Percentiles rank a stretch among this genome's conserved stretches.
Evolutionary conservation across 116 monocot species (phyloP).

Genomic region (Phalaenopsis hybrid): DNA sequence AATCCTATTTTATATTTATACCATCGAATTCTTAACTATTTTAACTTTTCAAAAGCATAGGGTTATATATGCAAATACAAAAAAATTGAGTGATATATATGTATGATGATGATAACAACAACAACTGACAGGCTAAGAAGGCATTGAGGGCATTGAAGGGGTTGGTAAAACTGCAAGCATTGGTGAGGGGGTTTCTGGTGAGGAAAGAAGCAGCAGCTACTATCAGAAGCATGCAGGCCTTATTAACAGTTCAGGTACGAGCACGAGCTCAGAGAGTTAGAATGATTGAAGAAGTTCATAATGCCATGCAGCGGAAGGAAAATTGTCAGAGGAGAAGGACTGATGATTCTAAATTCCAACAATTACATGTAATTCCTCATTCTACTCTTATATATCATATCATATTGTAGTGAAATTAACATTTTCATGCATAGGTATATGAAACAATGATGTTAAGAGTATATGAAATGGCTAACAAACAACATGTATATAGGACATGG

Average conservation of each 20-base stretch:
- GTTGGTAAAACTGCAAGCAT: constrained; percentile 37
- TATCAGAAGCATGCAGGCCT: constrained; percentile 26
- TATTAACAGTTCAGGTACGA: constrained; percentile 25
- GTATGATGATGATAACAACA: too few relatives aligned
- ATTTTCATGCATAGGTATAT: too few relatives aligned
- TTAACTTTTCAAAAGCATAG: too few relatives aligned
- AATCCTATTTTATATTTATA: too few relatives aligned
- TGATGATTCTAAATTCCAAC: constrained; percentile 16
- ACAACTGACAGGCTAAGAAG: constrained; percentile 36
- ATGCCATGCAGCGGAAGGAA: constrained; percentile 13
- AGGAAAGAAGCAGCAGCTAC: constrained; percentile 19
- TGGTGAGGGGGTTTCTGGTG: constrained; percentile 37
- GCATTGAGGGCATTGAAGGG: constrained; percentile 42
- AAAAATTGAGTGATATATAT: too few relatives aligned
- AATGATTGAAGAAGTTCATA: constrained; percentile 33
- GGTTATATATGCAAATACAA: too few relatives aligned
- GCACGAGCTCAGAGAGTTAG: constrained; percentile 46
- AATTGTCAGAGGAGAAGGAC: constrained; percentile 29
- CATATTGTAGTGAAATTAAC: too few relatives aligned
- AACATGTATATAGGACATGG: constrained; percentile 18
- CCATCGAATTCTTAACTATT: too few relatives aligned
- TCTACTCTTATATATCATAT: too few relatives aligned
- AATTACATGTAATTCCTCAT: constrained; percentile 23
- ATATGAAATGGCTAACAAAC: background rate
- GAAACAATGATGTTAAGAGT: too few relatives aligned